Base-by-base conservation (phyloP, 108 stramenopile species). In the Skeletonema costatum region DNA sequence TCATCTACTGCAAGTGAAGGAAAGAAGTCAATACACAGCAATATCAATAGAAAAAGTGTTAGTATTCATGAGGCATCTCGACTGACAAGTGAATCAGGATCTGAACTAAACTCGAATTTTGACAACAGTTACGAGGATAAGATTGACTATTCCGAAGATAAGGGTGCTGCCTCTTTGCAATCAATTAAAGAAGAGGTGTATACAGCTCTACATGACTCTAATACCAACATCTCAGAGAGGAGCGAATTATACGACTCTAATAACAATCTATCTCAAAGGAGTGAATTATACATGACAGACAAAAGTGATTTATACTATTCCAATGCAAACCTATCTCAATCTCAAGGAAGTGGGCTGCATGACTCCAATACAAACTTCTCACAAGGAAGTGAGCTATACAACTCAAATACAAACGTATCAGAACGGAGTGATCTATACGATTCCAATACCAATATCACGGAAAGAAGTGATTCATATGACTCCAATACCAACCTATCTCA, bases 51-150 rank as follows among this genome's bases (percentile, higher is more conserved):
- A 0, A 36, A 46, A 46, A 46, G 44, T n/a, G 16, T 2, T n/a
- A 3, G 44, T n/a, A 4, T n/a, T n/a, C 16, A 46, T 3, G 16
- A 46, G 44, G 16, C 16, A n/a, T 46, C 44, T 3, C 14, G 4
- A 4, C 11, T 46, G 44, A 46, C 44, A 46, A 16, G 14, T 44
- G 44, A 46, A 10, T 21, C 5, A 31, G 25, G n/a, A n/a, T 72
- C 62, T 46, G 60, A 61, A 10, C 10, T 72, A 32, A 62, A 29
- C 31, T 62, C 71, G 10, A 36, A 32, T 21, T 68, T 60, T 21
- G 67, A 75, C 32, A 60, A 66, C 46, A 10, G 13, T 25, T 61
- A 46, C 31, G 74, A 75, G n/a, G 39, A 44, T 16, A 75, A 68
- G 41, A 17, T 31, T 60, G 41, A 51, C 25, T 60, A 38, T 12